These are phyloP conservation scores for Hypomyces rosellus DNA, from an alignment of 2,329 filamentous ascomycete genomes.

Conservation along the genomic window DNA sequence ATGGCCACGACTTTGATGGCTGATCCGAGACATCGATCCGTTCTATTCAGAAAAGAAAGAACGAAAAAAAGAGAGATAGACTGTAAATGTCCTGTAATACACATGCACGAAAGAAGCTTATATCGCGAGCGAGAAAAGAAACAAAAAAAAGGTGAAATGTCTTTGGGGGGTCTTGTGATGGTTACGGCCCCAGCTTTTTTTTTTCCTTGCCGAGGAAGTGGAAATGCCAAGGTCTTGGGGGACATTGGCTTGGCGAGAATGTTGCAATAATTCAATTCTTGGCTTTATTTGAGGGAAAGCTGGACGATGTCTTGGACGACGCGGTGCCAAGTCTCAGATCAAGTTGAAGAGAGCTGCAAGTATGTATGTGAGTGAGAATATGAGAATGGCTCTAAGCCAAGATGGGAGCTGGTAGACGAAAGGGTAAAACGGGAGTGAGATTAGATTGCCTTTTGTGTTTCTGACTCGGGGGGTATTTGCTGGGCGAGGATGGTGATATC, in stretches of 20 bases:
- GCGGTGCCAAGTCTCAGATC: no score
- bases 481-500: neutral
- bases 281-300: neutral
- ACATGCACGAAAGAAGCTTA: neutral
- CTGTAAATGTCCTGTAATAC: neutral
- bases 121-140: neutral
- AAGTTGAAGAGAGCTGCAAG: neutral
- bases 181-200: neutral
- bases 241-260: no score
- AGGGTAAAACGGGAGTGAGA: neutral
- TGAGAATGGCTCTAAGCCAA: neutral
- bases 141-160: neutral
- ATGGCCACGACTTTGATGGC: no score
- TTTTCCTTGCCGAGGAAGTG: neutral
- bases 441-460: neutral
- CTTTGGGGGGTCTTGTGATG: neutral
- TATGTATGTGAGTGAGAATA: no score
- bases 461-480: neutral
- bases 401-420: neutral
- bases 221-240: no score
- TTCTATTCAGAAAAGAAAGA: neutral
- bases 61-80: neutral
- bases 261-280: no score
- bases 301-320: neutral
- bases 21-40: no score